A percentile compares a stretch with the other conserved stretches of the same genome.
phyloP scores from a whole-genome alignment of 371 early-diverging fungal species.

The Syncephalastrum contaminatum region DNA sequence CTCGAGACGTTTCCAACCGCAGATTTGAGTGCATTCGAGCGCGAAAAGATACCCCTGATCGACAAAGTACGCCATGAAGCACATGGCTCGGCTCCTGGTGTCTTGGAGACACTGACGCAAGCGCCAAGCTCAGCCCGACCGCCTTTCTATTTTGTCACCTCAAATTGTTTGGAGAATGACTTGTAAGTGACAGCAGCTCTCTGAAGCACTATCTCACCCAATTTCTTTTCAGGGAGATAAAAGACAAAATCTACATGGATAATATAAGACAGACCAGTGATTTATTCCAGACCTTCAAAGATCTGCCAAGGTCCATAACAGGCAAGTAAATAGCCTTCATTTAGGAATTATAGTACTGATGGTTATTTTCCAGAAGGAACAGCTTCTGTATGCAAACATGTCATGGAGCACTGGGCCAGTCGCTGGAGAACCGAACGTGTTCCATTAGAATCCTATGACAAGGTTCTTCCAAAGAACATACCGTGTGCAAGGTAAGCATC shows the following conservation, averaged over 20 bases:
- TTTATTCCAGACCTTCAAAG: slow-evolving; percentile 24
- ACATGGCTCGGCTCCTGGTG: neutral
- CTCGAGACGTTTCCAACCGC: slow-evolving; percentile 39
- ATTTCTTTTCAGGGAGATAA: slow-evolving; percentile 17
- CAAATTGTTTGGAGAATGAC: slow-evolving; percentile 9
- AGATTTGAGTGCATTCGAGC: slow-evolving; percentile 23
- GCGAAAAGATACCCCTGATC: slow-evolving; percentile 23
- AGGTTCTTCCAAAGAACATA: slow-evolving; percentile 35
- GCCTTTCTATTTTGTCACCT: slow-evolving; percentile 9
- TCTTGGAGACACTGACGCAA: neutral
- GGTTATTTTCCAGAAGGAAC: no score
- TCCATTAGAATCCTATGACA: slow-evolving; percentile 33
- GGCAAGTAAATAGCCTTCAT: slow-evolving; percentile 7
- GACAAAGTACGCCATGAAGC: slow-evolving; percentile 17
- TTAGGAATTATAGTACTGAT: slow-evolving; percentile 7
- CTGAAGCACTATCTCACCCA: neutral
- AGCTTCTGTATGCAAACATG: no score
- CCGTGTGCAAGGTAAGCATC: slow-evolving; percentile 26
- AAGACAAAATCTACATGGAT: slow-evolving; percentile 35
- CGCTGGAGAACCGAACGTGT: no score
- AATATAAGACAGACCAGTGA: slow-evolving; percentile 40
- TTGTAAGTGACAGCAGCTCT: slow-evolving; percentile 12
- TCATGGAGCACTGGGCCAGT: no score
- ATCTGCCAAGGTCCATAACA: slow-evolving; percentile 5
- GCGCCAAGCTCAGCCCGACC: no score